phyloP scores from a whole-genome alignment of 2,329 filamentous ascomycete species.

The Stagonosporopsis chrysanthemi region DNA sequence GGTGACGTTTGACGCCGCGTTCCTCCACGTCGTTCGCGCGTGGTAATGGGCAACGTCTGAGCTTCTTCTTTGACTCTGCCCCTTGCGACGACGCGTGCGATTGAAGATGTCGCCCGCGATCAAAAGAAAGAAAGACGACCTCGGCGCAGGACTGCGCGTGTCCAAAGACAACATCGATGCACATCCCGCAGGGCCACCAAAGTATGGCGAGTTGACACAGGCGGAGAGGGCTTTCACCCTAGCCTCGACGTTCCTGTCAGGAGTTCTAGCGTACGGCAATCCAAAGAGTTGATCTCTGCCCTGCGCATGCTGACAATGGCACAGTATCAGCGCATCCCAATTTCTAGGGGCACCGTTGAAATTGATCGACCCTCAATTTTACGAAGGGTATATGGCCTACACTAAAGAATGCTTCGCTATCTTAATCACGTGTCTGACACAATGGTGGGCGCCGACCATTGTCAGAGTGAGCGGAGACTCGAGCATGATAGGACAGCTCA shows the following conservation, averaged over 20 bases:
- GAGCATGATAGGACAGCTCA: slow-evolving; percentile 78
- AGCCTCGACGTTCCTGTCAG: slow-evolving; percentile 59
- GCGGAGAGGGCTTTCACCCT: slow-evolving; percentile 59
- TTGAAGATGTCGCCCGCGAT: slow-evolving; percentile 35
- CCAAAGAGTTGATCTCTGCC: not conserved
- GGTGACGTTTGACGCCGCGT: slow-evolving; percentile 23
- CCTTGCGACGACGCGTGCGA: not conserved
- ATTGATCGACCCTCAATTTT: slow-evolving; percentile 76
- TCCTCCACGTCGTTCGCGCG: slow-evolving; percentile 14
- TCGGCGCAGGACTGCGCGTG: slow-evolving; percentile 54
- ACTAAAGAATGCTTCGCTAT: slow-evolving; percentile 87
- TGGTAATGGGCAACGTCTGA: slow-evolving; percentile 20
- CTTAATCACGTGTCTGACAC: slow-evolving; percentile 78
- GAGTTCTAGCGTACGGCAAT: slow-evolving; percentile 54
- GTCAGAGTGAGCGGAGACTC: slow-evolving; percentile 85
- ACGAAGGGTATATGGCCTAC: slow-evolving; percentile 85
- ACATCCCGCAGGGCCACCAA: slow-evolving; percentile 54
- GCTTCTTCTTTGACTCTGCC: slow-evolving; percentile 1
- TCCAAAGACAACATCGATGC: slow-evolving; percentile 52
- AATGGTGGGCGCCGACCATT: slow-evolving; percentile 85
- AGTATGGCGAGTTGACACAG: slow-evolving; percentile 57
- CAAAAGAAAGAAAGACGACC: slow-evolving; percentile 46
- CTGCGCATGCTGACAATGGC: slow-evolving; percentile 22
- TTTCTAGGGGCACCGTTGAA: slow-evolving; percentile 79
- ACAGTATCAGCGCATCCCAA: slow-evolving; percentile 69